A percentile compares a stretch with the other conserved stretches of the same genome.
Evolutionary conservation across 2,329 filamentous ascomycete genomes (phyloP).

Genomic region (Xylaria hypoxylon): DNA sequence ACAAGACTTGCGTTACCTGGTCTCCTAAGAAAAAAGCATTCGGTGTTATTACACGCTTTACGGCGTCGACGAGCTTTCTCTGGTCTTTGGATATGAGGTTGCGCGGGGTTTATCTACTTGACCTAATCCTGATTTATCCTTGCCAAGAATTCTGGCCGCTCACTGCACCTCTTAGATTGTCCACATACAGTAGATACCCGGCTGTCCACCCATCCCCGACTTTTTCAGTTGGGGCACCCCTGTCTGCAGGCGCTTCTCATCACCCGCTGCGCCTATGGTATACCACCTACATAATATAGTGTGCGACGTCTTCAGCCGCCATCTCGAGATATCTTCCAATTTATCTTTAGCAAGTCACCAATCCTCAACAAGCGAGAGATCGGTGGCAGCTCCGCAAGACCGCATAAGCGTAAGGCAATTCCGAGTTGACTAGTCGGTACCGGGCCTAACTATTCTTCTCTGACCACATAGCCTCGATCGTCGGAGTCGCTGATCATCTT

Average conservation of each 20-base stretch:
- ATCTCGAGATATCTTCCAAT: slow-evolving; percentile 8
- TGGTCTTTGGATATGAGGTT: slow-evolving; percentile 17
- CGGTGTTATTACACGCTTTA: not conserved
- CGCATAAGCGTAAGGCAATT: slow-evolving; percentile 33
- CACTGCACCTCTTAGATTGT: not conserved
- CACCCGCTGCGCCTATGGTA: slow-evolving; percentile 4
- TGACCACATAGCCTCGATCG: slow-evolving; percentile 33
- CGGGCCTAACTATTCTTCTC: slow-evolving; percentile 15
- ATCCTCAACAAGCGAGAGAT: slow-evolving; percentile 11
- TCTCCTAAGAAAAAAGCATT: not conserved
- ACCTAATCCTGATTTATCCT: slow-evolving; percentile 17
- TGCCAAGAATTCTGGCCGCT: slow-evolving; percentile 15
- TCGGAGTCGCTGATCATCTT: slow-evolving; percentile 17
- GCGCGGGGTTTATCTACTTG: slow-evolving; percentile 1
- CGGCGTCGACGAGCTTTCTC: not conserved
- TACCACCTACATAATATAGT: slow-evolving; percentile 21
- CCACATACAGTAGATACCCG: too few relatives aligned
- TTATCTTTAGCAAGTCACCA: slow-evolving; percentile 4
- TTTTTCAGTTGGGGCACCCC: slow-evolving; percentile 21
- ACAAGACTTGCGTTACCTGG: slow-evolving; percentile 11
- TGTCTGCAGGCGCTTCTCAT: slow-evolving; percentile 16
- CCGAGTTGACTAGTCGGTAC: slow-evolving; percentile 11
- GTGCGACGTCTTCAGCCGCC: slow-evolving; percentile 16
- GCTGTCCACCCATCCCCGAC: slow-evolving; percentile 10
- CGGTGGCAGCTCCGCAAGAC: slow-evolving; percentile 15